Conservation (phyloP, 495 filamentous ascomycete genomes). For the Geopyxis carbonaria region DNA sequence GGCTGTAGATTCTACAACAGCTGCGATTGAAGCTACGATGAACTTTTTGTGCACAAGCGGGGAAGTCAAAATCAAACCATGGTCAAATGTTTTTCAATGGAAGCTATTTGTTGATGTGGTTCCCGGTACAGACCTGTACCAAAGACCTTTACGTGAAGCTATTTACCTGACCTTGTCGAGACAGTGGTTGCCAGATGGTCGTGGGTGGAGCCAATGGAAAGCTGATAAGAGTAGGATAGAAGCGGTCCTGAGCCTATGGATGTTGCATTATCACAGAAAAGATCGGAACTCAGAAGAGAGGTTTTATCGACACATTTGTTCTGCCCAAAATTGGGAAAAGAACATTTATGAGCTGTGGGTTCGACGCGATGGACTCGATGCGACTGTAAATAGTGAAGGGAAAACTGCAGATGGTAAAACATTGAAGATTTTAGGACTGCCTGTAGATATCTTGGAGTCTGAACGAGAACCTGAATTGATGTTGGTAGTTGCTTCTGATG, state of each 20-base stretch:
- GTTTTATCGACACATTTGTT: no score
- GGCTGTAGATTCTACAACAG: not conserved
- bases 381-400: no score
- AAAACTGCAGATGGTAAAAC: no score
- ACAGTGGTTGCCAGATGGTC: constrained; percentile 2
- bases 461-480: no score
- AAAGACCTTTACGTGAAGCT: no score
- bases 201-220: constrained; percentile 10
- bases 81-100: constrained; percentile 5
- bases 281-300: no score
- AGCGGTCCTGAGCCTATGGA: constrained; percentile 13
- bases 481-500: constrained; percentile 6
- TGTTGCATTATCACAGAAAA: constrained; percentile 8
- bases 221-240: constrained; percentile 6
- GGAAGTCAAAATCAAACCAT: constrained; percentile 1
- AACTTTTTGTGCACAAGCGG: constrained; percentile 6
- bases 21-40: constrained; percentile 8
- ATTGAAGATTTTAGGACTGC: no score
- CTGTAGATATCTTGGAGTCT: no score
- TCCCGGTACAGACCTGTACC: not conserved
- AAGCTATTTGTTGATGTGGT: constrained; percentile 6
- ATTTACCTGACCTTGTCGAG: constrained; percentile 3
- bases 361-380: no score
- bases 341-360: no score
- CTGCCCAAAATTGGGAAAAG: no score